These are phyloP conservation scores for Phalaenopsis equestris DNA, from an alignment of 106 monocot species.

Conservation along the genomic window DNA sequence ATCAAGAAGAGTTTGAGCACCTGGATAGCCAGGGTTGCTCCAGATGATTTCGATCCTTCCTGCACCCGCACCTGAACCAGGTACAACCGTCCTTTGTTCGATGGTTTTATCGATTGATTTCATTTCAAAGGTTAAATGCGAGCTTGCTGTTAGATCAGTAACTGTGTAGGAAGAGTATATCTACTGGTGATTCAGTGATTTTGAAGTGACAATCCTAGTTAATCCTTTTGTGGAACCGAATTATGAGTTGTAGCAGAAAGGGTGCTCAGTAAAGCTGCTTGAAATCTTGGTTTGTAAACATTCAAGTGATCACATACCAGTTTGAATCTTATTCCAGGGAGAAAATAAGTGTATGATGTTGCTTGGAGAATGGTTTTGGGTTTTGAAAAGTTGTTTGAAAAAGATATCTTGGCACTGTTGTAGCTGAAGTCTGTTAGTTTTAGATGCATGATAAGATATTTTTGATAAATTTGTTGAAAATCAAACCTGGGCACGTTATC, in stretches of 20 bases:
- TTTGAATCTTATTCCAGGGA: neutral
- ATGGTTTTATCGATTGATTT: neutral
- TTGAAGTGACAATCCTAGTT: neutral
- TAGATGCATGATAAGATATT: too few species aligned
- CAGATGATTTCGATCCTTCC: conserved; percentile 85
- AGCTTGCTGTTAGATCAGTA: neutral
- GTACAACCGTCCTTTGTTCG: neutral
- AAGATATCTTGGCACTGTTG: too few species aligned
- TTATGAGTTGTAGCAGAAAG: neutral
- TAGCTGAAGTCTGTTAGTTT: too few species aligned
- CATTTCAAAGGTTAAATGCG: neutral
- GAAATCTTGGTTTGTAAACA: neutral
- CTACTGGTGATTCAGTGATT: neutral
- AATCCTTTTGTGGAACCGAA: neutral
- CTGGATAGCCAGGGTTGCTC: conserved; percentile 82
- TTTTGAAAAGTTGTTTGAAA: too few species aligned
- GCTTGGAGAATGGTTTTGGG: too few species aligned
- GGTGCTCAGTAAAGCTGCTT: neutral
- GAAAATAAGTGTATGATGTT: neutral
- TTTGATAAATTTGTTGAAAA: too few species aligned
- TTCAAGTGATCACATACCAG: neutral
- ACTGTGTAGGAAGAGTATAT: neutral
- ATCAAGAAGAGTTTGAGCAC: conserved; percentile 70
- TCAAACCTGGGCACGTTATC: too few species aligned
- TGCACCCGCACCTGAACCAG: conserved; percentile 66